Evolutionary conservation across 1,284 basidiomycete species (phyloP).

Genomic region (Athelia sp.): DNA sequence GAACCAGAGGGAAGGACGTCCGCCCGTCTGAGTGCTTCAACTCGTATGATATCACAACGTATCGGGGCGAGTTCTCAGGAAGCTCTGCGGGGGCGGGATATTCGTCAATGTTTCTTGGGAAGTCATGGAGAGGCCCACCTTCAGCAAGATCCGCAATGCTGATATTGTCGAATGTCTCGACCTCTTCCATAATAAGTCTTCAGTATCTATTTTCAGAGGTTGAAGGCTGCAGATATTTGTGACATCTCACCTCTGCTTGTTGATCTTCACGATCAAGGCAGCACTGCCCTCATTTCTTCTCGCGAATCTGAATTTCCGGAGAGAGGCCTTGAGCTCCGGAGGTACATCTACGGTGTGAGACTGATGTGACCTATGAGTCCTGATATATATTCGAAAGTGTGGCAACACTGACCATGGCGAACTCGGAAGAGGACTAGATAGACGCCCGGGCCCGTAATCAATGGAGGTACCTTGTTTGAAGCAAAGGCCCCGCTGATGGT

Average conservation of each 20-base stretch:
- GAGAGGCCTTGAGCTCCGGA: constrained; percentile 63
- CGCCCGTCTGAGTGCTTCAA: constrained; percentile 81
- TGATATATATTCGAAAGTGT: no score
- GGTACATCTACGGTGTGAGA: constrained; percentile 83
- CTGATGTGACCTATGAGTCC: constrained; percentile 24
- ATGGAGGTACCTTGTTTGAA: no score
- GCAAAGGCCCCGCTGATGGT: no score
- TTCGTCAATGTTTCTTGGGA: neutral
- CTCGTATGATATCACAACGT: constrained; percentile 82
- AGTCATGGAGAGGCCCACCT: constrained; percentile 42
- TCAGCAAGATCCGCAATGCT: constrained; percentile 80
- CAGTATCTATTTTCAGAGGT: no score
- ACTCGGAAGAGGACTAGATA: neutral
- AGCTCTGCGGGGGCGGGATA: constrained; percentile 58
- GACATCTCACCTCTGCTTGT: constrained; percentile 51
- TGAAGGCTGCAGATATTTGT: no score
- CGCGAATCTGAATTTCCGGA: constrained; percentile 82
- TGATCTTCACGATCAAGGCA: constrained; percentile 83
- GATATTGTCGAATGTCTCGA: constrained; percentile 73
- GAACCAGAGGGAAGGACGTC: constrained; percentile 76
- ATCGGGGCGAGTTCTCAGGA: constrained; percentile 87
- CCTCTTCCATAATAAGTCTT: constrained; percentile 71
- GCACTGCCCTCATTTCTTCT: constrained; percentile 64
- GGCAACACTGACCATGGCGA: neutral
- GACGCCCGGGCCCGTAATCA: neutral